Evolutionary conservation across 306 rosid species (phyloP).

Genomic region (Acacia melanoxylon): DNA sequence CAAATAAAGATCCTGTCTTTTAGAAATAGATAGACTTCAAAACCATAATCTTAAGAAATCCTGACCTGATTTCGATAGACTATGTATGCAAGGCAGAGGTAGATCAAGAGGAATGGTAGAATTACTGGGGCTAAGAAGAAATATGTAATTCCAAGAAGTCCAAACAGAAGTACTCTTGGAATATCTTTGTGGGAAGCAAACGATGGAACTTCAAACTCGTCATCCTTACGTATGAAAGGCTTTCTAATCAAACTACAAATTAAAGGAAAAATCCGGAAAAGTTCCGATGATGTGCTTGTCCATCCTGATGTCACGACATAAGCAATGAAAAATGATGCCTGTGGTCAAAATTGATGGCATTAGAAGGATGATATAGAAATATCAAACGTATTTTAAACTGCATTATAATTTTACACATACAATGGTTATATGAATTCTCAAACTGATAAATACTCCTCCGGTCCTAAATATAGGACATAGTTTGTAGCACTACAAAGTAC

Average conservation of each 20-base stretch:
- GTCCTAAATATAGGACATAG: too few relatives aligned
- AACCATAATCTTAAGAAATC: background rate
- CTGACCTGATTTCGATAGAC: constrained; percentile 85
- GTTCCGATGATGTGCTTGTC: constrained; percentile 85
- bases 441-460: background rate
- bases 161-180: constrained; percentile 85
- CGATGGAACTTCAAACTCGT: constrained; percentile 71
- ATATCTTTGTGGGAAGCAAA: constrained; percentile 65
- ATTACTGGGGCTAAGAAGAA: constrained; percentile 95
- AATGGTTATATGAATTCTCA: constrained; percentile 25
- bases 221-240: constrained; percentile 49
- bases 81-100: constrained; percentile 77
- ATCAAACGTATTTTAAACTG: constrained; percentile 7
- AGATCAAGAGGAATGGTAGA: constrained; percentile 82
- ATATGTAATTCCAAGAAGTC: constrained; percentile 90
- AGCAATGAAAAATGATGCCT: constrained; percentile 95
- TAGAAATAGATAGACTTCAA: constrained; percentile 22
- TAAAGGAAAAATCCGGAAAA: constrained; percentile 69
- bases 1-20: constrained; percentile 13
- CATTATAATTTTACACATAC: constrained; percentile 1
- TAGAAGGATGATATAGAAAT: constrained; percentile 24
- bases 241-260: constrained; percentile 54
- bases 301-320: constrained; percentile 96
- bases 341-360: constrained; percentile 39
- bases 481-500: too few relatives aligned